Evolutionary conservation across 2,329 filamentous ascomycete species (phyloP).

Genomic region (Trichoderma polysporum): DNA sequence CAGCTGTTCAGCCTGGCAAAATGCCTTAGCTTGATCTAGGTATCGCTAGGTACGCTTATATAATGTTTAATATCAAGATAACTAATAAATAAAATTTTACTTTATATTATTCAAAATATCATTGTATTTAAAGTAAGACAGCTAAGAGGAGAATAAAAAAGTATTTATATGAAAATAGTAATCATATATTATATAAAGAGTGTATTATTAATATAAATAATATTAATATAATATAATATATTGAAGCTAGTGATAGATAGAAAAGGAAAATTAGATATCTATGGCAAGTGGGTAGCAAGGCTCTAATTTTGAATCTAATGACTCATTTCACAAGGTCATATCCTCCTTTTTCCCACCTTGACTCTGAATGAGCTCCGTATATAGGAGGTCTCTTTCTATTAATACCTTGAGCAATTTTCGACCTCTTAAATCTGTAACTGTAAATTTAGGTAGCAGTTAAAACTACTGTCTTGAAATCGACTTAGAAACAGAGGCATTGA

Average conservation of each 20-base stretch:
- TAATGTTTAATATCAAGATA: no score
- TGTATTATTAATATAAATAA: neutral
- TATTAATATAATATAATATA: neutral
- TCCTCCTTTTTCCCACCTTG: neutral
- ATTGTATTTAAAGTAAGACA: no score
- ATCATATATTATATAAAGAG: no score
- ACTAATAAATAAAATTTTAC: no score
- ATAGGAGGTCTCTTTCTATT: neutral
- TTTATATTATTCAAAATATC: no score
- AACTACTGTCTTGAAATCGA: neutral
- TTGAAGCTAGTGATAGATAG: neutral
- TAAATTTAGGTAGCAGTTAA: neutral
- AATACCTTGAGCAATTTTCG: neutral
- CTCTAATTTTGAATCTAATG: neutral
- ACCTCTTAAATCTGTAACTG: neutral
- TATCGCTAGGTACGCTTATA: no score
- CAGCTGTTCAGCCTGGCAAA: neutral
- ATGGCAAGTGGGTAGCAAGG: neutral
- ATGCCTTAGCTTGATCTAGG: no score
- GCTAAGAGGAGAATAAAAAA: no score
- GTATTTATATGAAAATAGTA: no score
- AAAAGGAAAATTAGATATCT: neutral
- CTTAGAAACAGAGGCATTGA: neutral
- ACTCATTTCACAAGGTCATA: slow-evolving; percentile 9
- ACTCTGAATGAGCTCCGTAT: neutral